Evolutionary conservation across 73 alveolate genomes (phyloP).

Genomic region (Paramecium sexaurelia): DNA sequence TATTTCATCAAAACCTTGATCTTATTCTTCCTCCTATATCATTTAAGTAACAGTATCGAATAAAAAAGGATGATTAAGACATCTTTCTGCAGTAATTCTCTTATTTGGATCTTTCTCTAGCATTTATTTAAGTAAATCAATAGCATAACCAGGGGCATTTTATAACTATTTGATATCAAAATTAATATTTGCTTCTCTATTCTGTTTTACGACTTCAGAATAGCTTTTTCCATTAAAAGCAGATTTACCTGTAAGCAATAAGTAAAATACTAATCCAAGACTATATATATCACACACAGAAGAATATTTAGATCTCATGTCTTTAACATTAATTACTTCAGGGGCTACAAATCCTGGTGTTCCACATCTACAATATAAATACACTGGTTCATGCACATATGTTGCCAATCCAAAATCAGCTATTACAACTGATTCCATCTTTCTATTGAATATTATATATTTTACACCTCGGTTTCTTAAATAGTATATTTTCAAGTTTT

Average conservation of each 20-base stretch:
- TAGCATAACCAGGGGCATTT: constrained; percentile 14
- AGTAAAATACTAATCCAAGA: constrained; percentile 33
- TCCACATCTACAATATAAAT: constrained; percentile 66
- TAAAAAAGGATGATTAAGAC: constrained; percentile 55
- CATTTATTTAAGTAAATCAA: constrained; percentile 57
- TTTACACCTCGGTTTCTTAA: constrained; percentile 7
- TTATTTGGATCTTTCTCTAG: constrained; percentile 64
- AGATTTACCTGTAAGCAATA: constrained; percentile 9
- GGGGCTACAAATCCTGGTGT: constrained; percentile 73
- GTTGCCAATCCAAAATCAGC: constrained; percentile 72
- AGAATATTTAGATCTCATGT: constrained; percentile 23
- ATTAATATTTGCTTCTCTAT: constrained; percentile 13
- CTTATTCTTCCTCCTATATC: neutral
- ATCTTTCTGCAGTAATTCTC: constrained; percentile 51
- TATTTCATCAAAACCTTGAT: neutral
- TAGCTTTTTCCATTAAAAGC: constrained; percentile 40
- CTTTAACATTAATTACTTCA: constrained; percentile 62
- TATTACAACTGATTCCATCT: constrained; percentile 17
- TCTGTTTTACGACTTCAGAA: neutral
- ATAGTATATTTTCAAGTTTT: constrained; percentile 23
- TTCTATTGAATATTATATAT: neutral
- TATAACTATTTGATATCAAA: constrained; percentile 13
- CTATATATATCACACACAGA: constrained; percentile 37
- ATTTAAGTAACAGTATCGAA: neutral
- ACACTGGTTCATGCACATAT: constrained; percentile 51